Conservation (phyloP, 257 asterid species). For the Sherardia arvensis region DNA sequence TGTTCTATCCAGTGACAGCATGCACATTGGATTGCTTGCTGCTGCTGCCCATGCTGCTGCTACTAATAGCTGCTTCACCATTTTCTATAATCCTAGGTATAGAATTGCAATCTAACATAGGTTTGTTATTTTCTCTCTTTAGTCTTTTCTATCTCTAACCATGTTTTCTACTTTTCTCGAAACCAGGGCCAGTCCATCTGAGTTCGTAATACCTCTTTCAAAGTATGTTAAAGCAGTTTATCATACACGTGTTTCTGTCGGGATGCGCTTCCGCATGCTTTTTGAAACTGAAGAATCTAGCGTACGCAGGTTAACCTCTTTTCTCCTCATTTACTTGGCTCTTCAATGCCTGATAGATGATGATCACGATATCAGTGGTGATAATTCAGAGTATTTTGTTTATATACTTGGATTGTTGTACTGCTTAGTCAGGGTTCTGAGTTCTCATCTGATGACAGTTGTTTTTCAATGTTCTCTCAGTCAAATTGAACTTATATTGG, state of each 20-base stretch:
- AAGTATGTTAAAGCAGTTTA: conserved; percentile 87
- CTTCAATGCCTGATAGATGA: neutral
- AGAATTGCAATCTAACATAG: conserved; percentile 2
- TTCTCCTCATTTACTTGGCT: neutral
- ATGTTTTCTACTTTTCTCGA: conserved; percentile 15
- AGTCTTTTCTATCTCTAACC: conserved; percentile 6
- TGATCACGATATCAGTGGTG: neutral
- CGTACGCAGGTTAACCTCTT: conserved; percentile 68
- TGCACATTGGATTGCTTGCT: conserved; percentile 97
- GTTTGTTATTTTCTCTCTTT: neutral
- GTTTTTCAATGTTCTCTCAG: neutral
- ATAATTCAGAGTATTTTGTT: neutral
- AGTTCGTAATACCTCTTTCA: conserved; percentile 81
- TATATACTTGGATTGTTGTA: neutral
- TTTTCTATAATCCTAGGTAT: conserved; percentile 86
- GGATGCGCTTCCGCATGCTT: conserved; percentile 96
- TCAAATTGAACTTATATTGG: conserved; percentile 7
- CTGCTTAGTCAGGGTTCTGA: neutral
- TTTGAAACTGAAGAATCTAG: conserved; percentile 99
- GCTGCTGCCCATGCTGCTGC: conserved; percentile 99
- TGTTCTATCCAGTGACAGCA: conserved; percentile 94
- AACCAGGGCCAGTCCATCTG: conserved; percentile 95
- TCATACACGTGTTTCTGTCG: conserved; percentile 91
- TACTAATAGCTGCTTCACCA: conserved; percentile 92
- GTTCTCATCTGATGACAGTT: neutral